Evolutionary conservation across 169 alveolate species (phyloP).

Genomic region (Fabrea salina): DNA sequence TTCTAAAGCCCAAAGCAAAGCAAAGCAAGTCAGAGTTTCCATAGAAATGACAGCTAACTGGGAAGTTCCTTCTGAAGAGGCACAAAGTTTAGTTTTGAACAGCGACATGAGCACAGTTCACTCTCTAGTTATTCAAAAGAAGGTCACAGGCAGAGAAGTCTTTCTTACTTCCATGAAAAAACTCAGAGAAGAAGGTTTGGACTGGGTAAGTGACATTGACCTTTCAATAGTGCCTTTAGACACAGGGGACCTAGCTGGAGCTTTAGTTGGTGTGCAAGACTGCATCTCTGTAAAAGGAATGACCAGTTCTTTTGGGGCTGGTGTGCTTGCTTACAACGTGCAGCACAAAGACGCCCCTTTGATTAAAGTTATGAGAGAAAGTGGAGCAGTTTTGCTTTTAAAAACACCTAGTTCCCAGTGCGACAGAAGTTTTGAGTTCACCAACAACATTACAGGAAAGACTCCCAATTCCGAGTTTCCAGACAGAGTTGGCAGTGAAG

Average conservation of each 20-base stretch:
- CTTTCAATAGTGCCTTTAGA: too few species aligned
- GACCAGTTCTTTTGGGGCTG: not conserved
- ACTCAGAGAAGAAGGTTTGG: not conserved
- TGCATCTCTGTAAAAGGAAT: not conserved
- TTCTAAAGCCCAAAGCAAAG: too few species aligned
- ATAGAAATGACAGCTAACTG: too few species aligned
- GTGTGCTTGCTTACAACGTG: not conserved
- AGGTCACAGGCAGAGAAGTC: too few species aligned
- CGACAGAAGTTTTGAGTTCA: not conserved
- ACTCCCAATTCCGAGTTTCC: not conserved
- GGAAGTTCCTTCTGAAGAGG: too few species aligned
- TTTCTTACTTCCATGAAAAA: not conserved
- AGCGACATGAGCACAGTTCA: too few species aligned
- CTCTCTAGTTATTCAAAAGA: too few species aligned
- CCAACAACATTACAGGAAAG: not conserved
- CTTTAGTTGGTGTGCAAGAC: not conserved
- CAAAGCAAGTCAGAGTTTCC: too few species aligned
- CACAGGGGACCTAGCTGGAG: not conserved
- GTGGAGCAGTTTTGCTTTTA: not conserved
- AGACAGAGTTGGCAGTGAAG: constrained; percentile 35
- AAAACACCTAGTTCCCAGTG: not conserved
- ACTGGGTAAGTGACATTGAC: too few species aligned
- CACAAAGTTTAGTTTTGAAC: too few species aligned
- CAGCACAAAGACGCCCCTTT: not conserved
- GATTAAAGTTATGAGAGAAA: not conserved